Conservation (phyloP, 1,284 basidiomycete species). For the Chalciporus sp. region DNA sequence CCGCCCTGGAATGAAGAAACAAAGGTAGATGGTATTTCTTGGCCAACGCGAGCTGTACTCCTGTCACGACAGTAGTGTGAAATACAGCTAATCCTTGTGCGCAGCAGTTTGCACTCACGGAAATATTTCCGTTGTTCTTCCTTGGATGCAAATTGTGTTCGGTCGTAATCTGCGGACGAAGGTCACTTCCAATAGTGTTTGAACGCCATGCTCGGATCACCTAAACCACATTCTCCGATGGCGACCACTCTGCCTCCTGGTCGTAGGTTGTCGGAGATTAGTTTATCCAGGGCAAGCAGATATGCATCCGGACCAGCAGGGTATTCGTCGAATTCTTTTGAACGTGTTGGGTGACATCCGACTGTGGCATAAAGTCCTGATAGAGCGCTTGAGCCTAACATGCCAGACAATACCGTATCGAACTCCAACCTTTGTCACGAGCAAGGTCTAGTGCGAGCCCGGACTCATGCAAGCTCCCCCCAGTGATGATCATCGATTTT, state of each 20-base stretch:
- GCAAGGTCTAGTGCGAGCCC: conserved; percentile 65
- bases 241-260: conserved; percentile 69
- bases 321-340: conserved; percentile 70
- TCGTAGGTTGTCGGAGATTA: conserved; percentile 58
- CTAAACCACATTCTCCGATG: conserved; percentile 86
- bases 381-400: too few species aligned
- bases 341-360: conserved; percentile 89
- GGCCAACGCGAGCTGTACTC: conserved; percentile 68
- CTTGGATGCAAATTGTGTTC: conserved; percentile 68
- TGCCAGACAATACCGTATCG: background rate
- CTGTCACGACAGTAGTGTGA: conserved; percentile 28
- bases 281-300: conserved; percentile 56
- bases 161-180: conserved; percentile 72
- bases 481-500: conserved; percentile 80
- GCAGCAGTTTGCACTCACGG: conserved; percentile 40
- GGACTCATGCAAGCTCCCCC: conserved; percentile 74
- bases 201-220: conserved; percentile 40
- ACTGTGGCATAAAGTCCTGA: conserved; percentile 76
- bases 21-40: conserved; percentile 76
- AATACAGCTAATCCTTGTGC: background rate
- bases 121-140: conserved; percentile 74
- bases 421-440: conserved; percentile 50
- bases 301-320: conserved; percentile 67
- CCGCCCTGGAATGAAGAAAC: conserved; percentile 84
- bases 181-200: background rate